Evolutionary conservation across 306 rosid species (phyloP), one percentile per base, ranked within the genome.

Genomic region (Prunus kanzakura): DNA sequence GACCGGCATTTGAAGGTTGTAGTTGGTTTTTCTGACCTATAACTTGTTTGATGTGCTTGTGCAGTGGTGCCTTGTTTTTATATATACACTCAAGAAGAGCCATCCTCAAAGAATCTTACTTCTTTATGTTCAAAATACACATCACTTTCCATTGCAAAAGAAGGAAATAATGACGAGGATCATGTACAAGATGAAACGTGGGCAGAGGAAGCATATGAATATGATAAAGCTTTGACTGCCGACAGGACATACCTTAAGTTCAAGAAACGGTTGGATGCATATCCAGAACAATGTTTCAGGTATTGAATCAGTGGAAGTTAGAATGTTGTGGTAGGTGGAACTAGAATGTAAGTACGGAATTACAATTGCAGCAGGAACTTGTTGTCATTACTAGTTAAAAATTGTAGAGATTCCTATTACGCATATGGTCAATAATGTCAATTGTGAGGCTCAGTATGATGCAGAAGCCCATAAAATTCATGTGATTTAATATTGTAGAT

Each of bases 31-130:
- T 67, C n/a, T 45, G 46, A 73, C 29, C 27, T 46, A 45, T 49
- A 35, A 69, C 46, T 35, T 22, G 84, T 43, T 77, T 65, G 19
- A 50, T 67, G 25, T 27, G 72, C 73, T 80, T 76, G 72, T 83
- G 87, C 91, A 91, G 98, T 85, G 85, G 51, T 91, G 56, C 98
- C 98, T 71, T 94, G 98, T 83, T 94, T 91, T 85, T 94, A 94
- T 75, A 79, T 88, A 80, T 89, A 86, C 83, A 69, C 83, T 35
- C 83, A 84, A 77, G 83, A 87, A 81, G 95, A 90, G 73, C 56
- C 77, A 23, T 74, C 89, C 65, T 60, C 81, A 1, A 78, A 80
- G 82, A 91, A 82, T 78, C 72, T 86, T 72, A 73, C 64, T 81
- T 89, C 89, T 35, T 58, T 90, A 16, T 83, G 90, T 70, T 81